Percentiles rank a stretch among this genome's conserved stretches.
Evolutionary conservation across 148 eudicot species (phyloP).

Genomic region (Fallopia convolvulus): DNA sequence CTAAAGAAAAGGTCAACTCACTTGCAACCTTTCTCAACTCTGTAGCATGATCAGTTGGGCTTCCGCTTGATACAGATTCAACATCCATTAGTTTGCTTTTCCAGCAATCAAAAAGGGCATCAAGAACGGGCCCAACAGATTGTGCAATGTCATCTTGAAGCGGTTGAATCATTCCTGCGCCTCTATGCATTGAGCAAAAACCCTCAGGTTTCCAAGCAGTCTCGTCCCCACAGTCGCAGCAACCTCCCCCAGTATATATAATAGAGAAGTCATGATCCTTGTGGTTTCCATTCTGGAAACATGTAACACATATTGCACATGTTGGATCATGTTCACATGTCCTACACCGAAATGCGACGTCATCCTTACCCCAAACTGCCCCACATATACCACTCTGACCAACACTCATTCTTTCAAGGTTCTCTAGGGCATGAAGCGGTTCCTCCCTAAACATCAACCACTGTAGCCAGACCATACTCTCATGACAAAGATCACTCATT

Average conservation of each 20-base stretch:
- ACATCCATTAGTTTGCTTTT: constrained; percentile 37
- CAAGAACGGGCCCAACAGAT: constrained; percentile 70
- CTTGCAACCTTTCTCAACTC: constrained; percentile 35
- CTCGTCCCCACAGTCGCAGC: constrained; percentile 98
- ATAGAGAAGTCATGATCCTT: constrained; percentile 87
- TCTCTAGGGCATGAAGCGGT: constrained; percentile 40
- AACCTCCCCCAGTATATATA: constrained; percentile 92
- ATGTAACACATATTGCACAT: constrained; percentile 97
- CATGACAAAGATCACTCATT: constrained; percentile 39
- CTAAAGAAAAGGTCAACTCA: constrained; percentile 46
- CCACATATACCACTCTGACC: constrained; percentile 95
- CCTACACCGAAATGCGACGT: constrained; percentile 85
- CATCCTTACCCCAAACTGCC: constrained; percentile 91
- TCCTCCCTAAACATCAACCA: constrained; percentile 98
- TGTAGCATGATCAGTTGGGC: constrained; percentile 26
- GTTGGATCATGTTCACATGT: constrained; percentile 99
- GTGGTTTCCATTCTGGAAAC: constrained; percentile 93
- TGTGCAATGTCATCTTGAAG: constrained; percentile 56
- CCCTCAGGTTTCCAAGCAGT: constrained; percentile 98
- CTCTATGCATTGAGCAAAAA: constrained; percentile 94
- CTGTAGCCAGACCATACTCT: constrained; percentile 76
- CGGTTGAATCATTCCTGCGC: constrained; percentile 85
- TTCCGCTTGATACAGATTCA: constrained; percentile 26
- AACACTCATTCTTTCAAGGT: constrained; percentile 40
- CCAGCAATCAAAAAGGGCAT: constrained; percentile 57